Evolutionary conservation across 73 alveolate genomes (phyloP).

Genomic region (Paramecium sexaurelia): DNA sequence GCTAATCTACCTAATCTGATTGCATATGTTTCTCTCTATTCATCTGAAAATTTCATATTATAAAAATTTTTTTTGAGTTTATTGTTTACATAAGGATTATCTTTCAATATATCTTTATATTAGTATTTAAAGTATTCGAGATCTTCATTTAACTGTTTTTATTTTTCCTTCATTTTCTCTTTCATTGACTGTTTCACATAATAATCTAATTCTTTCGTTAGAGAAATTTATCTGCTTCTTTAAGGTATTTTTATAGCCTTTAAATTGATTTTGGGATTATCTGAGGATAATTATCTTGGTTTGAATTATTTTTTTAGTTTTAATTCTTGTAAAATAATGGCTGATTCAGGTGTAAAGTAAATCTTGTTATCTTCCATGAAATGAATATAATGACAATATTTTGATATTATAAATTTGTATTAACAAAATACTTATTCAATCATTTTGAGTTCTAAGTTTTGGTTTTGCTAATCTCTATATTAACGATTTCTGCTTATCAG

Average conservation of each 20-base stretch:
- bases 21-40: not conserved
- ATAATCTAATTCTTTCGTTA: slow-evolving; percentile 16
- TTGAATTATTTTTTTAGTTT: not conserved
- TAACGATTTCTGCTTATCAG: not conserved
- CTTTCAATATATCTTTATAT: not conserved
- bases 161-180: not conserved
- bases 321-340: not conserved
- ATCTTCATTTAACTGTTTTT: not conserved
- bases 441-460: slow-evolving; percentile 31
- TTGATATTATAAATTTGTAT: not conserved
- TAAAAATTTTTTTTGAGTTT: not conserved
- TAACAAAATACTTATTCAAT: not conserved
- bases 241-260: not conserved
- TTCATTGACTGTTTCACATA: not conserved
- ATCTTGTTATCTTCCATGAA: not conserved
- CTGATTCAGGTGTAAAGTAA: slow-evolving; percentile 24
- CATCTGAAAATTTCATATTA: slow-evolving; percentile 4
- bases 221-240: not conserved
- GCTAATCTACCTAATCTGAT: not conserved
- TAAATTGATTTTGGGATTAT: not conserved
- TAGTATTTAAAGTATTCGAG: not conserved
- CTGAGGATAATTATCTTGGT: not conserved
- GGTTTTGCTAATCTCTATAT: slow-evolving; percentile 6
- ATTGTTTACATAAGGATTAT: slow-evolving; percentile 16
- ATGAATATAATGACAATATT: not conserved